Conservation (phyloP, 2,329 filamentous ascomycete genomes). For the Neurospora sp. region DNA sequence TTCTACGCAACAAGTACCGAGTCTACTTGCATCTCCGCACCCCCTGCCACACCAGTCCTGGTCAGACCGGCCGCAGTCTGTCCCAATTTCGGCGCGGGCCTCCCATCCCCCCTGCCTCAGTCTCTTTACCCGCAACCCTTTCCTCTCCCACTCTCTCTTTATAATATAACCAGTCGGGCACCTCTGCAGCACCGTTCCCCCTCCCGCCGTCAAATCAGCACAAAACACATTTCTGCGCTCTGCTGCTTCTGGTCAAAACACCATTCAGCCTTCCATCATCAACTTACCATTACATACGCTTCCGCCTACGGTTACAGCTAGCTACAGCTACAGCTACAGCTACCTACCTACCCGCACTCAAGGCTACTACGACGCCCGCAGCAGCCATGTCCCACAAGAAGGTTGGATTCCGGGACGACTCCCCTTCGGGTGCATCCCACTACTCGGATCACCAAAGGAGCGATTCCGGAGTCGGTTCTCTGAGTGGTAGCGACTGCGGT, state of each 20-base stretch:
- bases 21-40: conserved; percentile 13
- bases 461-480: conserved; percentile 25
- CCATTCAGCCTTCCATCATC: conserved; percentile 10
- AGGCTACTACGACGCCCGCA: conserved; percentile 5
- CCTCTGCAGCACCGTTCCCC: conserved; percentile 20
- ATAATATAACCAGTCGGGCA: conserved; percentile 23
- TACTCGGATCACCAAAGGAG: conserved; percentile 21
- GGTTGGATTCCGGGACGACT: conserved; percentile 24
- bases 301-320: background rate
- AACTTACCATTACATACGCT: conserved; percentile 1
- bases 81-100: background rate
- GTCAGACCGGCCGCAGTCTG: conserved; percentile 2
- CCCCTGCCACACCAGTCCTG: conserved; percentile 6
- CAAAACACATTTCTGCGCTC: conserved; percentile 20
- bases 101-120: background rate
- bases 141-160: conserved; percentile 9
- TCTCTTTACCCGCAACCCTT: conserved; percentile 7
- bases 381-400: conserved; percentile 17
- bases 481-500: conserved; percentile 23
- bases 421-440: conserved; percentile 19
- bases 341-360: conserved; percentile 3
- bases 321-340: background rate
- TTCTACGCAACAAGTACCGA: conserved; percentile 16
- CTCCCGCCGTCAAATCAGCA: conserved; percentile 24
- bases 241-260: conserved; percentile 15